Base-by-base conservation (phyloP, 176 grass and related monocot genomes). In the Oryza punctata region DNA sequence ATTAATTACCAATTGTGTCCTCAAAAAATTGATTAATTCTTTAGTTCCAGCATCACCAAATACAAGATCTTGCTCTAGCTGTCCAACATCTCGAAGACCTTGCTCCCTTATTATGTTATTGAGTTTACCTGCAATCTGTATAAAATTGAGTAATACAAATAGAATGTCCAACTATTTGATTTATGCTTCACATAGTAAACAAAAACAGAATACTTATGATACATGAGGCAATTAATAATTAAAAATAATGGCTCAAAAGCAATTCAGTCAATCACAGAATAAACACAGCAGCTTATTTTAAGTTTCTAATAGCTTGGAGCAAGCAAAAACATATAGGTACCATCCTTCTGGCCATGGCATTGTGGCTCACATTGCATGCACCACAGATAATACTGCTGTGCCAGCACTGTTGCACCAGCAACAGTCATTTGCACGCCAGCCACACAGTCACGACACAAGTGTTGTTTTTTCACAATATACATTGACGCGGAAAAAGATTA, bases 21-120 rank as follows among this genome's bases (percentile, higher is more conserved):
- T 90, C 52, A 98, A 85, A 88, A 95, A 98, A 81, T 94, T 95
- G 70, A 98, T 96, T 87, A 98, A 75, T 71, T 98, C 96, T 71
- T 92, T 96, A 30, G 96, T 96, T 68, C 89, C 93, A 81, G 93
- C 91, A 90, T 95, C 87, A 40, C 96, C 96, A 85, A 96, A 98
- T 21, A 95, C 96, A 75, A 98, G 91, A 95, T 98, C 91, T 90
- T 98, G 96, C 63, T 98, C 91, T 72, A 98, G 73, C 33, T 96
- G 89, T 79, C 96, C 96, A 83, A 98, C 87, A 88, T 96, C 91
- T 77, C 89, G 82, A 85, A 98, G 93, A 32, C 61, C 76, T 87
- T 95, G 93, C 37, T 98, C 93, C 91, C 83, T 88, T 85, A 98
- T 96, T 84, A 95, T 88, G 65, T 28, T 81, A 89, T 96, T 94